Base-by-base conservation (phyloP, 2,329 filamentous ascomycete genomes). In the Fusarium drepaniforme region DNA sequence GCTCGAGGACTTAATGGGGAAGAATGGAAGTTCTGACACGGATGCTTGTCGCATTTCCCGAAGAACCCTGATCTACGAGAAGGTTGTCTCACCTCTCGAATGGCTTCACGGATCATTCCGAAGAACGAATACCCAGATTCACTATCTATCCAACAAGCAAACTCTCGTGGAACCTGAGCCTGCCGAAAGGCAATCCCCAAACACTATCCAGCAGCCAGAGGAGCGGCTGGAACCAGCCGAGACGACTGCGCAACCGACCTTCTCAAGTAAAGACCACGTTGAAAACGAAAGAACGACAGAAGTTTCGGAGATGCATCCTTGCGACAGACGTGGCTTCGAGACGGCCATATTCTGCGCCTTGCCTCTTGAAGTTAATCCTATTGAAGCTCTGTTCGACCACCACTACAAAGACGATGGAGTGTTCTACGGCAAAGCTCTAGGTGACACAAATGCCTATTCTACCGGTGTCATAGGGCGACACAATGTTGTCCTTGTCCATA, bases 301-400 rank as follows among this genome's bases (percentile, higher is more conserved):
- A 33, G 1, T 33, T 1, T 1, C 30, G 5, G 42, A 7, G 42
- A 51, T 51, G 3, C 9, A 16, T 6, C 25, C 46, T 12, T 3
- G 5, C 0, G 16, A 51, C 25, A 8, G 25, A n/a, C 3, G 1
- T 5, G 65, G n/a, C 1, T 70, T 70, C 8, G 65, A 68, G 33
- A 67, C 66, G 12, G 67, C 67, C 2, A 71, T 71, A 4, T 46
- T 71, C 8, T 71, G 66, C 16, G 66, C 62, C 8, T 42, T 66
- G 0, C 21, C 57, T 3, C 30, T 62, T 0, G 69, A 71, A 8
- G 67, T 58, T 2, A 30, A 63, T 5, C 37, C 67, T 2, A 18
- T 71, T 1, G 37, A 58, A 0, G 25, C 33, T 11, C 30, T 62
- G 0, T 71, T 71, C 28, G 69, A 70, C 9, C n/a, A 59, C 3